A percentile compares a stretch with the other conserved stretches of the same genome.
Evolutionary conservation across 495 filamentous ascomycete species (phyloP).

Genomic region (Penicillium alfredii): DNA sequence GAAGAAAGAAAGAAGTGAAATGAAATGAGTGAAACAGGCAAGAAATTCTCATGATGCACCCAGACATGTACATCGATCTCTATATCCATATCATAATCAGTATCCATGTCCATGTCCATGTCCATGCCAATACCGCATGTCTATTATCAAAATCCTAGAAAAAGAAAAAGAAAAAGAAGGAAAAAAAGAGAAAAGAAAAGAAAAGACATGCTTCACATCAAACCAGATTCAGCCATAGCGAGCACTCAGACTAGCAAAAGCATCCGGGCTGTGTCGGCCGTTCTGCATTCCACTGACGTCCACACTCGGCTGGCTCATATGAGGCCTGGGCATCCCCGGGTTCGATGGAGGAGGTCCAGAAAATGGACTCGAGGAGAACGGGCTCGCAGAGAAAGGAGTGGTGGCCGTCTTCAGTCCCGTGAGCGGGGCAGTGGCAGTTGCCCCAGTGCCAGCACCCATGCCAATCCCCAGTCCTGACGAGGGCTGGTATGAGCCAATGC

Average conservation of each 20-base stretch:
- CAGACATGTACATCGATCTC: slow-evolving; percentile 17
- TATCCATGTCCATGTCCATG: slow-evolving; percentile 6
- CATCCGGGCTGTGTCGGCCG: slow-evolving; percentile 90
- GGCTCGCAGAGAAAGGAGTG: slow-evolving; percentile 2
- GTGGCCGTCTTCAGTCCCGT: slow-evolving; percentile 13
- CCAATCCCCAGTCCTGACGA: slow-evolving; percentile 19
- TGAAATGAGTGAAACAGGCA: neutral
- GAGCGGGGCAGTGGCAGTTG: slow-evolving; percentile 17
- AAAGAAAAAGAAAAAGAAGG: slow-evolving; percentile 3
- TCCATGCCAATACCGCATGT: slow-evolving; percentile 1
- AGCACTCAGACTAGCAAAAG: slow-evolving; percentile 90
- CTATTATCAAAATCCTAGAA: slow-evolving; percentile 4
- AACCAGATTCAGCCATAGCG: slow-evolving; percentile 28
- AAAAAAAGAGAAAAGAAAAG: too few relatives aligned
- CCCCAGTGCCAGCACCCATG: slow-evolving; percentile 13
- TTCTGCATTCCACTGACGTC: slow-evolving; percentile 68
- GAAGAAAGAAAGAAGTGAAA: slow-evolving; percentile 3
- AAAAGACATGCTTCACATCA: slow-evolving; percentile 3
- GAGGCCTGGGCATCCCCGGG: slow-evolving; percentile 32
- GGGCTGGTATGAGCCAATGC: slow-evolving; percentile 10
- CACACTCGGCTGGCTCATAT: slow-evolving; percentile 86
- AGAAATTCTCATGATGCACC: slow-evolving; percentile 5
- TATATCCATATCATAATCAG: slow-evolving; percentile 18
- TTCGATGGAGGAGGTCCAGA: slow-evolving; percentile 10
- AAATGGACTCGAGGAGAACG: slow-evolving; percentile 4